These are phyloP conservation scores for Leptosphaerulina australis DNA, from an alignment of 2,329 filamentous ascomycete species.

Conservation along the genomic window DNA sequence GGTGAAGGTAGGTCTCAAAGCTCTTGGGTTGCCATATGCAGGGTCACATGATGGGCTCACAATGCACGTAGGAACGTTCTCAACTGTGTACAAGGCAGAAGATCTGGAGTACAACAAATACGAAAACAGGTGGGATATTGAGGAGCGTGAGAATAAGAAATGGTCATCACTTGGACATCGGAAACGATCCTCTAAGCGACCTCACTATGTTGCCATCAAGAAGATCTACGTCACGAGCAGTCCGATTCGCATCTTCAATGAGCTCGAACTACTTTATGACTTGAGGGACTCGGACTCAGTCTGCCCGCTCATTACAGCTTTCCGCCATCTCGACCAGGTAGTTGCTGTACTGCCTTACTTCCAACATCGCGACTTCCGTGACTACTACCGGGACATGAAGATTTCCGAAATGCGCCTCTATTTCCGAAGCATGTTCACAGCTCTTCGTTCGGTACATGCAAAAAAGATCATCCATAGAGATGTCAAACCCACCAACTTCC, in stretches of 20 bases:
- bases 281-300: constrained; percentile 82
- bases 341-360: constrained; percentile 95
- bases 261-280: constrained; percentile 90
- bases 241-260: constrained; percentile 90
- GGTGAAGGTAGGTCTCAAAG: constrained; percentile 73
- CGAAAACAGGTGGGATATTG: constrained; percentile 84
- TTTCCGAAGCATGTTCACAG: constrained; percentile 84
- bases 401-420: constrained; percentile 87
- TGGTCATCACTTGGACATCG: constrained; percentile 72
- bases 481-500: constrained; percentile 97
- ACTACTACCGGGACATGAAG: constrained; percentile 91
- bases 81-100: constrained; percentile 98
- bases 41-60: constrained; percentile 34
- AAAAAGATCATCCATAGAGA: constrained; percentile 89
- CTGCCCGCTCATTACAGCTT: constrained; percentile 96
- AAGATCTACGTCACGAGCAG: constrained; percentile 99
- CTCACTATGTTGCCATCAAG: constrained; percentile 93
- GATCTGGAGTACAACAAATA: constrained; percentile 85
- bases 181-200: constrained; percentile 55
- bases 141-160: constrained; percentile 66
- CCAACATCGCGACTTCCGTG: constrained; percentile 90
- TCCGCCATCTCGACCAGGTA: constrained; percentile 91
- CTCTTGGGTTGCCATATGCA: constrained; percentile 38
- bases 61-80: constrained; percentile 78
- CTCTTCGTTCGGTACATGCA: constrained; percentile 80